Percentiles rank a stretch among this genome's conserved stretches.
These are phyloP conservation scores for Rubia yunnanensis DNA, from an alignment of 257 asterid species.

Conservation along the genomic window DNA sequence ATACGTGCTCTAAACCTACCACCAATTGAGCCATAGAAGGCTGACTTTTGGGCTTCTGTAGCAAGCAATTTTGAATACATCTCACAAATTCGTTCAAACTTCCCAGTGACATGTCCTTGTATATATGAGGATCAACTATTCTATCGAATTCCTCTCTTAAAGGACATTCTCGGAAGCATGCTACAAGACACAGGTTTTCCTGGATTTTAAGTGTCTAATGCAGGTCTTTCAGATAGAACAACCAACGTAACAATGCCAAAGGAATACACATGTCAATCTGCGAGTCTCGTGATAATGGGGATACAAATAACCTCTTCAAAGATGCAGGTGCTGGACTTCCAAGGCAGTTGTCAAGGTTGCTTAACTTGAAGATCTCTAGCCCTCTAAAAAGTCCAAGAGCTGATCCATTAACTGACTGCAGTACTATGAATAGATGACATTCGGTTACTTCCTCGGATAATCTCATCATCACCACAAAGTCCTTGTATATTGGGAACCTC, in stretches of 20 bases:
- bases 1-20: slow-evolving; percentile 5
- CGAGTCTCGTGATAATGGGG: background rate
- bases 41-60: background rate
- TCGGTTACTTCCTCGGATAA: background rate
- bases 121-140: slow-evolving; percentile 3
- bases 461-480: background rate
- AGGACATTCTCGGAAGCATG: background rate
- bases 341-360: background rate
- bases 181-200: background rate
- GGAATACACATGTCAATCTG: slow-evolving; percentile 5
- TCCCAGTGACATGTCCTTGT: background rate
- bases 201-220: background rate
- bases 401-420: background rate
- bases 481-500: slow-evolving; percentile 13
- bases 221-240: slow-evolving; percentile 6
- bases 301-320: slow-evolving; percentile 10
- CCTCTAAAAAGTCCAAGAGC: slow-evolving; percentile 1
- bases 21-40: slow-evolving; percentile 17
- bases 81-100: slow-evolving; percentile 2
- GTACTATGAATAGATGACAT: background rate
- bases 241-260: slow-evolving; percentile 13
- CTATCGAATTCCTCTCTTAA: background rate
- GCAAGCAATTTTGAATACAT: slow-evolving; percentile 5
- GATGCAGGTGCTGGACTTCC: background rate
- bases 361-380: slow-evolving; percentile 12